Base-by-base conservation (phyloP, 2,329 filamentous ascomycete species). In the Penicillium occitanis region DNA sequence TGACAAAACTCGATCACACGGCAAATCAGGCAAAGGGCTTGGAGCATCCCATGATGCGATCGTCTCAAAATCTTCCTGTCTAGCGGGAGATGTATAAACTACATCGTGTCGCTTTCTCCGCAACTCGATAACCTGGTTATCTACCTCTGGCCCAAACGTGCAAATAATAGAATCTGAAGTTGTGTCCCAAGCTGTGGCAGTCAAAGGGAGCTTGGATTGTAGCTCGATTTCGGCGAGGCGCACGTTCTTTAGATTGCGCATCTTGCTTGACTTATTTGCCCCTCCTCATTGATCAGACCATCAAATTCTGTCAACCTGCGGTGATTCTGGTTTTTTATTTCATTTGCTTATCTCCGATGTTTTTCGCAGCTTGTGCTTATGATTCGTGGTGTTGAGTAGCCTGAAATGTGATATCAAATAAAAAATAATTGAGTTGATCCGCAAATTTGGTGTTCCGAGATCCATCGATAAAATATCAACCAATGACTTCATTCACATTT, bases 21-120 rank as follows among this genome's bases (percentile, higher is more conserved):
- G 77, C 70, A 96, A 81, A 73, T 93, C 88, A 67, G 92, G 91
- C 67, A 88, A 87, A 63, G 92, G 91, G 73, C 89, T 92, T 64
- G 89, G 90, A 19, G 92, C 91, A 81, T 97, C 91, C 95, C 95
- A 99, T 46, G 90, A 91, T 66, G 93, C 90, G 72, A 98, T 88
- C 59, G 77, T 78, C 25, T 81, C 77, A 57, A 80, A 79, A 46
- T 77, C 77, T 58, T 75, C 74, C 63, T 73, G 72, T 57, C 77
- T 77, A 68, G 80, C 75, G 63, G 79, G 77, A 46, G 80, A 75
- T 44, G 84, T 74, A 68, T 75, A 73, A 66, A 71, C 71, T 65
- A 74, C 70, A 70, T 77, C 74, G 51, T 76, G 73, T 58, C 71
- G 70, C 70, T 77, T 79, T 68, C 87, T 82, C 71, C 84, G 86